Base-by-base conservation (phyloP, 306 rosid genomes). In the Fragaria nilgerrensis region DNA sequence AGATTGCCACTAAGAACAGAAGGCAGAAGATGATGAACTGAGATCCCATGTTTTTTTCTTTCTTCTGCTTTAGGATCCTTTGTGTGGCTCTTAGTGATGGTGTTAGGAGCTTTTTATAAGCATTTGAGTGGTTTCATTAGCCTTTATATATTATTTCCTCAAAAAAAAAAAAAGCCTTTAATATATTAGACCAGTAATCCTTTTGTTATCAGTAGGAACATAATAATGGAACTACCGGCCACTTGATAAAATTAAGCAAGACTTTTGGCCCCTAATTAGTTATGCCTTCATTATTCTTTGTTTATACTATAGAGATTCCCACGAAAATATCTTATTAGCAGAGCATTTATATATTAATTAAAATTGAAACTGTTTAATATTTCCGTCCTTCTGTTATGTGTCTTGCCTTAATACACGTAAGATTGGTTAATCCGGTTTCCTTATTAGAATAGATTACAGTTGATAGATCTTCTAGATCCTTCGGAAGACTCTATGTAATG, bases 101-200 rank as follows among this genome's bases (percentile, higher is more conserved):
- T 53, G 13, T 72, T 10, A 1, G 76, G 65, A n/a, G 14, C 20
- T 72, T 52, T 72, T 73, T 73, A 73, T 73, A 73, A n/a, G 76
- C 65, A 53, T 14, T 27, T 6, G 50, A 37, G 50, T 36, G 48
- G n/a, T 72, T 73, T 37, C 22, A 13, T 14, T 20, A 11, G 65
- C 6, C 25, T 22, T 72, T 50, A 36, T 53, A 11, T 53, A 53
- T 52, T n/a, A 27, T 27, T 27, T 27, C 29, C 29, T 27, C 27
- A 25, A 25, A 25, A 25, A 25, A 25, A 25, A 25, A 27, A 27
- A 1, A 1, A 27, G 29, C 29, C 29, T 27, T 1, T 27, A 27
- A 27, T 27, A 27, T 27, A 27, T 27, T 1, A 14, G 75, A 32
- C 49, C n/a, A 16, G 14, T 62, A 5, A 23, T 58, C 61, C 3